These are phyloP conservation scores for Kwoniella dejecticola DNA, from an alignment of 768 basidiomycete species.

Conservation along the genomic window DNA sequence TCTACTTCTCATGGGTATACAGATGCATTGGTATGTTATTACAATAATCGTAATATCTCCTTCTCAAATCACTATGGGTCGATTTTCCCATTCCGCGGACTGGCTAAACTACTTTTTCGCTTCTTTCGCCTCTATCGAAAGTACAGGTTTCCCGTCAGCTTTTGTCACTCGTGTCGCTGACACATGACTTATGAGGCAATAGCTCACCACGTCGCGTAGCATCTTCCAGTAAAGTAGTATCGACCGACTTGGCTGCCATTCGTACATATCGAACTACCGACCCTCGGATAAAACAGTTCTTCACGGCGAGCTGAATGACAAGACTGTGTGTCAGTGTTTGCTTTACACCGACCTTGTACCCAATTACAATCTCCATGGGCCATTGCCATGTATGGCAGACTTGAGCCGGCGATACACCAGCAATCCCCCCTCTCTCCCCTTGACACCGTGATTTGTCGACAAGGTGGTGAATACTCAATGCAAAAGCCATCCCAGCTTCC, in stretches of 20 bases:
- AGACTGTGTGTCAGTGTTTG: neutral
- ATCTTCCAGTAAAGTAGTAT: slow-evolving; percentile 93
- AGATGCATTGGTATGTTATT: slow-evolving; percentile 24
- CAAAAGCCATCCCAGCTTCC: too few relatives aligned
- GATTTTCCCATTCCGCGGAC: neutral
- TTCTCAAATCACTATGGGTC: neutral
- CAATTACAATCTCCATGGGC: too few relatives aligned
- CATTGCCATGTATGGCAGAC: too few relatives aligned
- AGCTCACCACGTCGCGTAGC: slow-evolving; percentile 86
- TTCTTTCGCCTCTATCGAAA: slow-evolving; percentile 49
- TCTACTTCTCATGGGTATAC: slow-evolving; percentile 12
- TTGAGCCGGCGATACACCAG: too few relatives aligned
- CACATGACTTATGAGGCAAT: neutral
- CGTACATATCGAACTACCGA: slow-evolving; percentile 98
- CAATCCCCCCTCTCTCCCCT: too few relatives aligned
- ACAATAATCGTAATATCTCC: neutral
- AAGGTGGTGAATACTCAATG: too few relatives aligned
- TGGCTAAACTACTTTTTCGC: slow-evolving; percentile 41
- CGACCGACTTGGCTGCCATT: slow-evolving; percentile 86
- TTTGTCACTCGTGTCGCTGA: neutral
- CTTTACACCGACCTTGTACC: too few relatives aligned
- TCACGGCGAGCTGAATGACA: slow-evolving; percentile 84
- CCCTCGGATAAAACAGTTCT: slow-evolving; percentile 98
- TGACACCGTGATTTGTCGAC: too few relatives aligned
- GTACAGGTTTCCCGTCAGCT: slow-evolving; percentile 7